A percentile compares a stretch with the other conserved stretches of the same genome.
phyloP scores from a whole-genome alignment of 2,329 filamentous ascomycete genomes.

The Cercospora beticola region DNA sequence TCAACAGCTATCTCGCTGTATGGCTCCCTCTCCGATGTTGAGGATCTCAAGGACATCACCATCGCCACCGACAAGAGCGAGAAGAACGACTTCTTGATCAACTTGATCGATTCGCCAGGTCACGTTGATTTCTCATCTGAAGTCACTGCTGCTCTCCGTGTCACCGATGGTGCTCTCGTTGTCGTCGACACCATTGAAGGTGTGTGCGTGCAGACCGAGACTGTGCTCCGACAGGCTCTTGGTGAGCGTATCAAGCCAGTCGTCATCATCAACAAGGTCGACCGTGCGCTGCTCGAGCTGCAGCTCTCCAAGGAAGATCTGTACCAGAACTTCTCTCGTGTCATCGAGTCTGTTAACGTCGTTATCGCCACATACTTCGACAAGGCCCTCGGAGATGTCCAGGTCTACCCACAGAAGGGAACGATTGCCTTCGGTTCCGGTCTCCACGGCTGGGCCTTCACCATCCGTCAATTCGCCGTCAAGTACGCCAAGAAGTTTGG shows the following conservation, averaged over 20 bases:
- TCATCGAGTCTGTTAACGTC: constrained; percentile 99
- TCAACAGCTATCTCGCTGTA: constrained; percentile 99
- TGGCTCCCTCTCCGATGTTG: constrained; percentile 73
- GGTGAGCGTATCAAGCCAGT: constrained; percentile 99
- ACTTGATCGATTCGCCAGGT: constrained; percentile 99
- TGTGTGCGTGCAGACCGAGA: constrained; percentile 99
- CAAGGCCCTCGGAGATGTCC: constrained; percentile 93
- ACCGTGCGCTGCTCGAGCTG: constrained; percentile 97
- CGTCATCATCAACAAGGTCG: constrained; percentile 99
- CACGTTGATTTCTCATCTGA: constrained; percentile 99
- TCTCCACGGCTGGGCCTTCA: constrained; percentile 99
- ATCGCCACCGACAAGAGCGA: constrained; percentile 84
- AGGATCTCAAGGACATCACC: constrained; percentile 93
- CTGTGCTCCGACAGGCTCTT: constrained; percentile 96
- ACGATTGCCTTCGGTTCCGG: constrained; percentile 99
- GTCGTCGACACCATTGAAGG: constrained; percentile 99
- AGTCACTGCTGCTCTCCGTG: constrained; percentile 98
- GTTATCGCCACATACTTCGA: constrained; percentile 99
- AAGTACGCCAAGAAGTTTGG: constrained; percentile 99
- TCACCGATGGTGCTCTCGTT: constrained; percentile 98
- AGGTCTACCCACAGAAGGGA: constrained; percentile 97
- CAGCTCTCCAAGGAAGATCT: constrained; percentile 98
- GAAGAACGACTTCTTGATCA: constrained; percentile 98
- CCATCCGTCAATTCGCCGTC: constrained; percentile 92
- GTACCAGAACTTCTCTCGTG: constrained; percentile 99